phyloP scores from a whole-genome alignment of 129 eudicot species.

The Arctium lappa region DNA sequence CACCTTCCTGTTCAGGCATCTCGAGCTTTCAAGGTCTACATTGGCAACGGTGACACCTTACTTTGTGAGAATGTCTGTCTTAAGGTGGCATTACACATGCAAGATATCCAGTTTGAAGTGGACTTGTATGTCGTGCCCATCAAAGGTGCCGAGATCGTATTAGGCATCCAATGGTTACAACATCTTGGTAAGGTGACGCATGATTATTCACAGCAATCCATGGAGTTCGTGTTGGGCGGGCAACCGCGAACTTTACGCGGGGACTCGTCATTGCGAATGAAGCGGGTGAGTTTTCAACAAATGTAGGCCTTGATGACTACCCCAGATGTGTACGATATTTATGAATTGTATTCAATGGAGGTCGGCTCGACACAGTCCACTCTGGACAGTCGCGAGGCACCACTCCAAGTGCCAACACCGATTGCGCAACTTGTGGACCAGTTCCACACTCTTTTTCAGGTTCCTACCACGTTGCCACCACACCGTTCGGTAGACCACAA shows the following conservation, averaged over 20 bases:
- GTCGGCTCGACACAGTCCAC: too few species aligned
- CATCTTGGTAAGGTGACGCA: background rate
- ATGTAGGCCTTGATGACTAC: background rate
- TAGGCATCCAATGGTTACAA: background rate
- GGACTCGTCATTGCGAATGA: background rate
- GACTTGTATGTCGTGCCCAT: background rate
- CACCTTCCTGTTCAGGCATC: background rate
- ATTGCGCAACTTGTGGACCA: background rate
- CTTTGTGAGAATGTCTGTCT: background rate
- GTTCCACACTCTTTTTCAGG: background rate
- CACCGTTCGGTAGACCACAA: background rate
- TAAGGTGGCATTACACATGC: background rate
- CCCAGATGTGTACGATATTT: background rate
- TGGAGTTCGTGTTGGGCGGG: background rate
- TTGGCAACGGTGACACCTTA: background rate
- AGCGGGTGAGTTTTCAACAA: background rate
- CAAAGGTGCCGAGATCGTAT: too few species aligned
- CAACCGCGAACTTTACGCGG: background rate
- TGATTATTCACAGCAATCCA: background rate
- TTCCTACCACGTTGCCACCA: background rate
- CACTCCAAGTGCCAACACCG: too few species aligned
- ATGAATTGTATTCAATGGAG: background rate
- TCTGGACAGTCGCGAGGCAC: background rate
- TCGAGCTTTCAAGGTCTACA: background rate
- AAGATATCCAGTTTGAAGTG: background rate